Percentiles rank a stretch among this genome's conserved stretches.
Evolutionary conservation across 371 early-diverging fungal genomes (phyloP).

Genomic region (Circinella minor): DNA sequence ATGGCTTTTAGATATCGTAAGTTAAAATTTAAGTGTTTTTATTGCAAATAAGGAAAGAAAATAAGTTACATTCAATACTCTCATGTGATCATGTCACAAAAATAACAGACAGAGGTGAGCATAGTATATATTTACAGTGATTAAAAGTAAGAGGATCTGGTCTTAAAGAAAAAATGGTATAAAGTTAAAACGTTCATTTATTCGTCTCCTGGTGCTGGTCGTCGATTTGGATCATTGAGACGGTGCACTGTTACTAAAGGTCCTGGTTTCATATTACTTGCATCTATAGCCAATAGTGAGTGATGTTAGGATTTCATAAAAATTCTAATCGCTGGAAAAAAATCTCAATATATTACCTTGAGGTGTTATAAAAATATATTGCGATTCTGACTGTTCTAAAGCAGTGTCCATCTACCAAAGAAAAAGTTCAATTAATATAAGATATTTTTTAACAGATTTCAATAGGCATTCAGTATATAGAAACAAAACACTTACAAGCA

Average conservation of each 20-base stretch:
- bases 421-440: neutral
- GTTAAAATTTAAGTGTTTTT: too few relatives aligned
- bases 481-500: conserved; percentile 63
- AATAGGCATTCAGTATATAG: neutral
- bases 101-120: too few relatives aligned
- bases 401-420: conserved; percentile 75
- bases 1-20: too few relatives aligned
- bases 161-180: too few relatives aligned
- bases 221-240: conserved; percentile 70
- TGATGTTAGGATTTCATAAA: too few relatives aligned
- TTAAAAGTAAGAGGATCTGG: too few relatives aligned
- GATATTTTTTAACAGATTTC: neutral
- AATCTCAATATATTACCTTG: conserved; percentile 54
- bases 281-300: conserved; percentile 29
- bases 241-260: conserved; percentile 74
- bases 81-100: too few relatives aligned
- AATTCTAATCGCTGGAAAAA: neutral
- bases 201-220: too few relatives aligned
- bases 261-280: conserved; percentile 63
- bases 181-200: too few relatives aligned
- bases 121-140: too few relatives aligned
- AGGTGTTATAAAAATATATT: conserved; percentile 96
- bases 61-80: too few relatives aligned
- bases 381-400: conserved; percentile 65
- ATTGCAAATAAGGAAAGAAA: too few relatives aligned